Evolutionary conservation across 2,329 filamentous ascomycete genomes (phyloP), one percentile per base, ranked within the genome.

Genomic region (Alternaria sp.): DNA sequence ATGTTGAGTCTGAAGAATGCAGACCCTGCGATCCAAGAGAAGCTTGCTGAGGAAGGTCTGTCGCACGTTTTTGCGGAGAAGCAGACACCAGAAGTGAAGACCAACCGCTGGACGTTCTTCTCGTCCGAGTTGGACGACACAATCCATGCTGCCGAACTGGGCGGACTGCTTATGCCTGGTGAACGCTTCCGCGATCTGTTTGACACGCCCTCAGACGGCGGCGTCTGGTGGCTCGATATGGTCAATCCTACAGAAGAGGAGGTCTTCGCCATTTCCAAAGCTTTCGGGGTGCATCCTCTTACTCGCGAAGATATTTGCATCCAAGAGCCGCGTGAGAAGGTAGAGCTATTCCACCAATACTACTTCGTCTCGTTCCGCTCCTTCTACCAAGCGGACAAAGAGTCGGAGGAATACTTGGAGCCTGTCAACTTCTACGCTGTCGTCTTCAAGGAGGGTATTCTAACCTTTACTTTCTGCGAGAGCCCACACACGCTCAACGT

Each of bases 201-300:
- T 74, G 87, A 88, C 67, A 82, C 88, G 34, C 86, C 85, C 33
- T 83, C 84, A 2, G 84, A 87, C 33, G 84, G 93, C 68, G 94
- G 94, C 70, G 93, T 97, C n/a, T 99, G 94, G 93, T 99, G 95
- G 95, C 84, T 99, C 50, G 96, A 99, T 72, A 90, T 97, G 75
- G 90, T 94, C 75, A 92, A 91, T 67, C 92, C 94, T 1, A 93
- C 90, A 1, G 91, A 93, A 72, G 93, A 94, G 58, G 95, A 98
- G 76, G 88, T 97, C 21, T 88, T 89, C 41, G 89, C 89, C 29
- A 89, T 99, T 62, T 96, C 92, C 82, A 93, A 93, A 72, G 93
- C 95, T 4, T 99, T 99, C 78, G 92, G 92, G 13, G 91, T 99
- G 54, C 95, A 99, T 78, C 94, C 94, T 33, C 82, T 99, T 77